phyloP scores from a whole-genome alignment of 768 basidiomycete genomes.

The Amanita brunnescens region DNA sequence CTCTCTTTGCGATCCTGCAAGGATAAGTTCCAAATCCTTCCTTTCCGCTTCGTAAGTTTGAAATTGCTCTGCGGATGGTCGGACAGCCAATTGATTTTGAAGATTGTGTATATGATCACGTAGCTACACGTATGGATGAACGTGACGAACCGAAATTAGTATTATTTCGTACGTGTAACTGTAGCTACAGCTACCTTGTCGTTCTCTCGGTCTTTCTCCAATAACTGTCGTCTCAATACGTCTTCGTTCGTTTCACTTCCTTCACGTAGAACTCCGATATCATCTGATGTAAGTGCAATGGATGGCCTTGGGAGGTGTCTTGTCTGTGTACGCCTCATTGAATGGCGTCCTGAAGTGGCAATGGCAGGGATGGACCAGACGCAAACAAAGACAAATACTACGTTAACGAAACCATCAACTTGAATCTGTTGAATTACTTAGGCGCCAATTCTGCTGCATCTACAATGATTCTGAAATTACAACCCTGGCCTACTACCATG shows the following conservation, averaged over 20 bases:
- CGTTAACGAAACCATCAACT: too few species aligned
- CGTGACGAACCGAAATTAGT: background rate
- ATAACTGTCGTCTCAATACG: constrained; percentile 48
- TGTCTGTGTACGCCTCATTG: constrained; percentile 59
- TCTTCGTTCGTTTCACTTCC: constrained; percentile 53
- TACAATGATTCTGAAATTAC: too few species aligned
- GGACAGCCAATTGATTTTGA: constrained; percentile 54
- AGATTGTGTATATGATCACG: constrained; percentile 53
- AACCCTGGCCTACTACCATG: too few species aligned
- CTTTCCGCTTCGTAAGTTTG: constrained; percentile 65
- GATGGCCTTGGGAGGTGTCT: constrained; percentile 48
- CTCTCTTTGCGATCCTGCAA: constrained; percentile 77
- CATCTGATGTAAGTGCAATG: constrained; percentile 41
- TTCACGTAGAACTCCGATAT: constrained; percentile 54
- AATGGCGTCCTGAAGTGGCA: background rate
- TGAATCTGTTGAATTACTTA: too few species aligned
- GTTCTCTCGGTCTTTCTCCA: constrained; percentile 62
- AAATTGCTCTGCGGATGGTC: constrained; percentile 61
- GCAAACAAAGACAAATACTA: too few species aligned
- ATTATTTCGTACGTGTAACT: background rate
- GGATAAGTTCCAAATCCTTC: constrained; percentile 63
- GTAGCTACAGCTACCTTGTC: constrained; percentile 50
- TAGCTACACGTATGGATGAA: constrained; percentile 32
- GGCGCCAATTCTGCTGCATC: too few species aligned
- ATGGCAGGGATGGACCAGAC: too few species aligned